Conservation (phyloP, 139 green algal species). For the Auxenochlorella pyrenoidosa region DNA sequence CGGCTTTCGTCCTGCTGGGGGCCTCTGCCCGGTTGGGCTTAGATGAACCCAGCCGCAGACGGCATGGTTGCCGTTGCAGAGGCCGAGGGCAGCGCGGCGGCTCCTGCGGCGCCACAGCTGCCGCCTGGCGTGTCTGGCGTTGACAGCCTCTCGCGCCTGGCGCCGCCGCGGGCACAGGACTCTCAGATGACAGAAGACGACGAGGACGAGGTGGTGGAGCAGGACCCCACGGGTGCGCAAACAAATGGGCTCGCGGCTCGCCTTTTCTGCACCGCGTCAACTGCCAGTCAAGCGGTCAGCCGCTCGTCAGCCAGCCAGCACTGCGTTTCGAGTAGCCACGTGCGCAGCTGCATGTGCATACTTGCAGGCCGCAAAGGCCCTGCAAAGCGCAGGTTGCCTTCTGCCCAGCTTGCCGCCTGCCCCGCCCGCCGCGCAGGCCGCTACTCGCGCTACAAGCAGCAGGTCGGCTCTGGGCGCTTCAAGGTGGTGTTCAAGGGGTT, state of each 20-base stretch:
- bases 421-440: slow-evolving; percentile 43
- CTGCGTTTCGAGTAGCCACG: no score
- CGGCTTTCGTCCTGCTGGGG: not conserved
- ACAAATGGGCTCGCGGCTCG: no score
- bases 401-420: not conserved
- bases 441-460: slow-evolving; percentile 80
- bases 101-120: not conserved
- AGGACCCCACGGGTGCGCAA: slow-evolving; percentile 36
- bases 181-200: slow-evolving; percentile 38
- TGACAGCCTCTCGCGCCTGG: slow-evolving; percentile 13
- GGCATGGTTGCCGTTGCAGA: not conserved
- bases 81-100: slow-evolving; percentile 11
- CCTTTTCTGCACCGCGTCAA: no score
- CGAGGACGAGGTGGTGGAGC: slow-evolving; percentile 48
- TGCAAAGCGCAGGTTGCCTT: no score
- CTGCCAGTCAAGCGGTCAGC: no score
- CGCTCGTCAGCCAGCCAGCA: no score
- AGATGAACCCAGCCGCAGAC: not conserved
- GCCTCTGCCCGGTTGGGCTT: no score
- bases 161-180: not conserved
- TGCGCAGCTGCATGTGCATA: no score
- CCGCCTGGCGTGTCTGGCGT: not conserved
- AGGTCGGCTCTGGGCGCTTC: slow-evolving; percentile 83
- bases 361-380: no score
- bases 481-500: slow-evolving; percentile 87